A percentile compares a stretch with the other conserved stretches of the same genome.
These are phyloP conservation scores for Chalaropsis thielavioides DNA, from an alignment of 2,329 filamentous ascomycete genomes.

Conservation along the genomic window DNA sequence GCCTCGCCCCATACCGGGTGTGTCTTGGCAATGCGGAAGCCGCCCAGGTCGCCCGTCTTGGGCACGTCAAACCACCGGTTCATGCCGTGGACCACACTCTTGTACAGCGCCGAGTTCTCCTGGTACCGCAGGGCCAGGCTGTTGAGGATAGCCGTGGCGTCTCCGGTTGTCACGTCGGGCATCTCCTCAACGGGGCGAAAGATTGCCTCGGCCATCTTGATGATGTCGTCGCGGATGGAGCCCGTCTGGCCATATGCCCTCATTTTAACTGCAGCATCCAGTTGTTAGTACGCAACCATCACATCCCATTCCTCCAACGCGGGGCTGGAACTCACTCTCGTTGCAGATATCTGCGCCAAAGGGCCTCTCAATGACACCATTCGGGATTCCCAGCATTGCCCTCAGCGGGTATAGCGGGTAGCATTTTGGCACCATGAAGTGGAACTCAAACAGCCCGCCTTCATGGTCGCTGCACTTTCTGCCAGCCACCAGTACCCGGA, in stretches of 20 bases:
- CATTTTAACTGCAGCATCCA: background rate
- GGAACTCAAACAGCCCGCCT: slow-evolving; percentile 4
- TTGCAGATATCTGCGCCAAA: slow-evolving; percentile 1
- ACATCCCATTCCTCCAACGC: background rate
- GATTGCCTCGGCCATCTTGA: background rate
- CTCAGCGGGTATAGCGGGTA: background rate
- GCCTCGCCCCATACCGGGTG: background rate
- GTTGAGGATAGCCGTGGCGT: background rate
- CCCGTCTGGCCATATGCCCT: background rate
- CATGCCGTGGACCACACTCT: slow-evolving; percentile 3
- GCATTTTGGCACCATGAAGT: slow-evolving; percentile 3
- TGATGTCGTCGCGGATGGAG: background rate
- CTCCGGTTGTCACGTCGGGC: background rate
- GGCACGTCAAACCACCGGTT: background rate
- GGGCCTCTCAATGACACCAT: slow-evolving; percentile 4
- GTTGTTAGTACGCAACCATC: background rate
- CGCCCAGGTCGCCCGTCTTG: background rate
- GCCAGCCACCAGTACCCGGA: background rate
- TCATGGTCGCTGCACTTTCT: slow-evolving; percentile 1
- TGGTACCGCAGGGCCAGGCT: background rate
- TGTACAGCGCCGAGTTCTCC: slow-evolving; percentile 1
- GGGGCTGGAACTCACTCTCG: background rate
- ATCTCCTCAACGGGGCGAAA: background rate
- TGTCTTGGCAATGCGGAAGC: background rate
- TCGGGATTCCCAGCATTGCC: slow-evolving; percentile 1